Percentiles rank a stretch among this genome's conserved stretches.
Evolutionary conservation across 345 rosid genomes (phyloP).

Genomic region (Dipteronia sinensis): DNA sequence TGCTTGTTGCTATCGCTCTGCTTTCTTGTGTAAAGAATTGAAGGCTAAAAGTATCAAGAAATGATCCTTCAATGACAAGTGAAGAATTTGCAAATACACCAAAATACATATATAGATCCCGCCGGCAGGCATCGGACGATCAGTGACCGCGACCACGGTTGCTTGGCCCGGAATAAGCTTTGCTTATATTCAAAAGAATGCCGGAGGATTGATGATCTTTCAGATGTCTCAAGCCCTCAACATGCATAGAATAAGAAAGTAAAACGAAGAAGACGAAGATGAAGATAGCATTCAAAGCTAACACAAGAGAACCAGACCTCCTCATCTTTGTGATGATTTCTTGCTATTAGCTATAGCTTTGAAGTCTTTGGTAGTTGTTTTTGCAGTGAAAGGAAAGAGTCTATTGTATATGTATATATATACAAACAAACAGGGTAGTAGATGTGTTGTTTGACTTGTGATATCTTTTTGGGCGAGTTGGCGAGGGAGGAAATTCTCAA

Average conservation of each 20-base stretch:
- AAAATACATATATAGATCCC: not conserved
- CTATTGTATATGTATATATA: not conserved
- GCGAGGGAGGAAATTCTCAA: not conserved
- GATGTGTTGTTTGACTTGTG: conserved; percentile 8
- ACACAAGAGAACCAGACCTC: conserved; percentile 20
- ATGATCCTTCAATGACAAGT: not conserved
- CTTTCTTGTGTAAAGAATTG: not conserved
- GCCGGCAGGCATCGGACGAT: not conserved
- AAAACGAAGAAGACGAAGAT: conserved; percentile 33
- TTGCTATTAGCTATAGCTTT: not conserved
- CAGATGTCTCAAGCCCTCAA: conserved; percentile 28
- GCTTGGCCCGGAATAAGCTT: conserved; percentile 54
- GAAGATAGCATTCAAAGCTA: conserved; percentile 22
- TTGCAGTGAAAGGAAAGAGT: not conserved
- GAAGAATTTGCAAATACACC: conserved; percentile 3
- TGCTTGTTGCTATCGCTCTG: not conserved
- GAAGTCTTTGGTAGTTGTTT: not conserved
- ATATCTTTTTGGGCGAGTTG: not conserved
- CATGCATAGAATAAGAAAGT: conserved; percentile 20
- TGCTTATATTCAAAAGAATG: conserved; percentile 7
- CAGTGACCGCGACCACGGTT: conserved; percentile 47
- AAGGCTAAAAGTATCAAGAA: not conserved
- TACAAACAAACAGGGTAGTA: not conserved
- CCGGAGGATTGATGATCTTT: conserved; percentile 15
- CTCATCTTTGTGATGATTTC: conserved; percentile 8